Evolutionary conservation across 208 protist genomes (phyloP).

Genomic region (Jaenimonas drosophilae): DNA sequence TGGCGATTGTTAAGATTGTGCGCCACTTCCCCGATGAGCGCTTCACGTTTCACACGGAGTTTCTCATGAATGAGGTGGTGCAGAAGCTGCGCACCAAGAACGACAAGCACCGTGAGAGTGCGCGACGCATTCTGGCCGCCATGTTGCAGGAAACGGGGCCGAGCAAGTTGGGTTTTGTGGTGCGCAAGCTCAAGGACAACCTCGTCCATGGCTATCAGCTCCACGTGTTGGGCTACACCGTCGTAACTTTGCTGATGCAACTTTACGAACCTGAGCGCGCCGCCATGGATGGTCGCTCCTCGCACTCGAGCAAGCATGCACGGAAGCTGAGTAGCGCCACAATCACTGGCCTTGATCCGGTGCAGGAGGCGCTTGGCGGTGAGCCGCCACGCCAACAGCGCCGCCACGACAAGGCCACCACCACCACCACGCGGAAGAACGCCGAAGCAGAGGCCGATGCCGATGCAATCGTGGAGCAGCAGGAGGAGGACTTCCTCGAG

Average conservation of each 20-base stretch:
- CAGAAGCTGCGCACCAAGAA: slow-evolving; percentile 83
- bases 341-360: slow-evolving; percentile 9
- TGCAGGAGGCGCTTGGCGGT: slow-evolving; percentile 14
- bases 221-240: slow-evolving; percentile 87
- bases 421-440: background rate
- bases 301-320: background rate
- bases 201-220: slow-evolving; percentile 89
- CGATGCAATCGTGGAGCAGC: slow-evolving; percentile 1
- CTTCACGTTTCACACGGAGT: slow-evolving; percentile 65
- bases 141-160: slow-evolving; percentile 80
- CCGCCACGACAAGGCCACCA: background rate
- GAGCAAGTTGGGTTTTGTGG: slow-evolving; percentile 66
- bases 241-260: slow-evolving; percentile 81
- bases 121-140: slow-evolving; percentile 63
- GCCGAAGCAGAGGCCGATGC: background rate
- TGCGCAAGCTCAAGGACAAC: slow-evolving; percentile 79
- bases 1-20: slow-evolving; percentile 82
- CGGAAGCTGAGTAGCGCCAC: no score
- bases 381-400: background rate
- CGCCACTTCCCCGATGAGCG: slow-evolving; percentile 67
- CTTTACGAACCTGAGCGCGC: slow-evolving; percentile 62
- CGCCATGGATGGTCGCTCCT: background rate
- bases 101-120: slow-evolving; percentile 80
- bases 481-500: slow-evolving; percentile 39
- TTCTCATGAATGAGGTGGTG: slow-evolving; percentile 71